Base-by-base conservation (phyloP, 306 rosid species). In the Phaseolus lunatus region DNA sequence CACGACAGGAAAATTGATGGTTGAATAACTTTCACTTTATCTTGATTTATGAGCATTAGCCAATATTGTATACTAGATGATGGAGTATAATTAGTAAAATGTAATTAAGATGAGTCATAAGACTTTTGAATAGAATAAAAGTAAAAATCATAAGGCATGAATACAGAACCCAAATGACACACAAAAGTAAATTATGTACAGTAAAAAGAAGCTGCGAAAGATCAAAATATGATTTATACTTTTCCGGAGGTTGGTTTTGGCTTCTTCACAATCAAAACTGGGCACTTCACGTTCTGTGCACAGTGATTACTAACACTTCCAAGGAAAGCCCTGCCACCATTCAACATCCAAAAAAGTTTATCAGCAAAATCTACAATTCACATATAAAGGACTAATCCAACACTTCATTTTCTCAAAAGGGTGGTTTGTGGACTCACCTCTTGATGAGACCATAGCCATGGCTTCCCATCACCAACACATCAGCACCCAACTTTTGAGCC, bases 261-360 rank as follows among this genome's bases (percentile, higher is more conserved):
- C 89, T 82, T 92, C 88, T 92, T 95, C 22, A 92, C 97, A 7
- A 95, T 90, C 85, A 95, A 75, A 6, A 92, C 87, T 0, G 96
- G 97, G 70, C 98, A 95, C 73, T 90, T 92, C 19, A 76, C 97
- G 58, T 83, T 90, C 84, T 90, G 94, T 41, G 89, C 97, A 49
- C 97, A 89, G 64, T 92, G 78, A 77, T 86, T 95, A 88, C 98
- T 95, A 53, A 95, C 98, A 22, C 98, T 95, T 70, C 98, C 98
- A 23, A 92, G 92, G 9, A 95, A 87, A 65, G 96, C 95, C 88
- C 97, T 93, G 88, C 76, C 53, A 72, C 74, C 48, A 72, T 77
- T 54, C 37, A 71, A 29, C 29, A 57, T 13, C 67, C 62, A 67
- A 63, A 67, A 63, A 41, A 10, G 0, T 33, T 2, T 48, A 54